These are phyloP conservation scores for Aspergillus sp. DNA, from an alignment of 2,329 filamentous ascomycete genomes.

Conservation along the genomic window DNA sequence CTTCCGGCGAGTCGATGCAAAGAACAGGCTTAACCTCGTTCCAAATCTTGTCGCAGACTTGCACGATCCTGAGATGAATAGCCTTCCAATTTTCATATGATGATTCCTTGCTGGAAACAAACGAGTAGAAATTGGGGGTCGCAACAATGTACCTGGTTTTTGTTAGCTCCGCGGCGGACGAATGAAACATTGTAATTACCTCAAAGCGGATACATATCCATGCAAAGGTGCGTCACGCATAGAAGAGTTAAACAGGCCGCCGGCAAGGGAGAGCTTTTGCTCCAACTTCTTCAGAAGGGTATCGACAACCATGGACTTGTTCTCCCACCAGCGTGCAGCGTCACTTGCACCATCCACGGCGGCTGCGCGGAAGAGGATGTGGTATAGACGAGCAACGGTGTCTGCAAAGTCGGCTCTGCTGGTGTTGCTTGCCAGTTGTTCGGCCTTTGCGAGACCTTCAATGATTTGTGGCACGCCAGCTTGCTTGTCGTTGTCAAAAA, in stretches of 20 bases:
- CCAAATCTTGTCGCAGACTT: constrained; percentile 73
- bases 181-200: constrained; percentile 43
- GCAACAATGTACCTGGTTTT: constrained; percentile 51
- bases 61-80: constrained; percentile 54
- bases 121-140: constrained; percentile 40
- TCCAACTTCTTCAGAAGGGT: constrained; percentile 64
- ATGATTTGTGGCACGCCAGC: constrained; percentile 27
- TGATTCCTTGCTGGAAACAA: constrained; percentile 30
- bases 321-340: constrained; percentile 32
- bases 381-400: constrained; percentile 76
- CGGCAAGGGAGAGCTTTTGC: constrained; percentile 63
- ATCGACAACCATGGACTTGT: constrained; percentile 55
- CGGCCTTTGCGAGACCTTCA: constrained; percentile 37
- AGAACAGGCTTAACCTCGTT: constrained; percentile 71
- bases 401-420: constrained; percentile 91
- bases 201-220: constrained; percentile 67
- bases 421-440: constrained; percentile 54
- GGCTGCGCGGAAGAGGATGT: constrained; percentile 66
- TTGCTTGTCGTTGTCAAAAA: constrained; percentile 22
- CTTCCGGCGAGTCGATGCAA: constrained; percentile 93
- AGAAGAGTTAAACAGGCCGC: constrained; percentile 65
- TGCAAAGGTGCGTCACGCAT: constrained; percentile 68
- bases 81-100: constrained; percentile 31
- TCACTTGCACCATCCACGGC: constrained; percentile 32
- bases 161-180: neutral